These are phyloP conservation scores for Panus rudis DNA, from an alignment of 768 basidiomycete genomes.

Conservation along the genomic window DNA sequence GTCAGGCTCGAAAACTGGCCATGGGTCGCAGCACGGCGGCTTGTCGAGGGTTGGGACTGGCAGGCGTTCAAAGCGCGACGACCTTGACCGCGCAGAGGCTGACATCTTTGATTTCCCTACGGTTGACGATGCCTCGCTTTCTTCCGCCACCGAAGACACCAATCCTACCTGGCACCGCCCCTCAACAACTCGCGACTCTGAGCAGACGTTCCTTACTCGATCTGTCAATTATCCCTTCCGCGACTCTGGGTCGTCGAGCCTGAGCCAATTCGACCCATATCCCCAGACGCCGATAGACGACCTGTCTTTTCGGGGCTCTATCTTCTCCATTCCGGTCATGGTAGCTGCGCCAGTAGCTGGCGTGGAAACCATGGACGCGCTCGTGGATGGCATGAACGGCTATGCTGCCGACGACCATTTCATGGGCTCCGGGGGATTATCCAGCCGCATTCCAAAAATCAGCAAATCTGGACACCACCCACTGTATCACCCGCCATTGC, in stretches of 20 bases:
- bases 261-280: conserved; percentile 57
- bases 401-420: conserved; percentile 48
- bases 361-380: conserved; percentile 82
- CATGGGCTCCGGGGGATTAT: conserved; percentile 29
- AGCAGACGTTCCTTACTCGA: conserved; percentile 7
- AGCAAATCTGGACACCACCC: conserved; percentile 61
- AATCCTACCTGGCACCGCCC: too few relatives aligned
- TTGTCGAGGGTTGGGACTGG: too few relatives aligned
- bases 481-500: conserved; percentile 76
- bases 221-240: conserved; percentile 32
- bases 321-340: conserved; percentile 38
- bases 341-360: conserved; percentile 74
- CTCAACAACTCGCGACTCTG: conserved; percentile 6
- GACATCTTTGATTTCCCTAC: conserved; percentile 2
- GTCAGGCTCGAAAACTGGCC: conserved; percentile 4
- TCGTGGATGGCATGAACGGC: conserved; percentile 88
- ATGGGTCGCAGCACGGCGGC: too few relatives aligned
- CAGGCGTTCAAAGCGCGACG: too few relatives aligned
- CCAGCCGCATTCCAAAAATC: conserved; percentile 43
- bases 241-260: conserved; percentile 62
- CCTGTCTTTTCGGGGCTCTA: conserved; percentile 28
- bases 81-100: too few relatives aligned
- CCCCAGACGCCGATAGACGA: conserved; percentile 62
- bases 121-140: conserved; percentile 1
- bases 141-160: too few relatives aligned